Base-by-base conservation (phyloP, 805 yeast species). In the Metschnikowia henanensis region DNA sequence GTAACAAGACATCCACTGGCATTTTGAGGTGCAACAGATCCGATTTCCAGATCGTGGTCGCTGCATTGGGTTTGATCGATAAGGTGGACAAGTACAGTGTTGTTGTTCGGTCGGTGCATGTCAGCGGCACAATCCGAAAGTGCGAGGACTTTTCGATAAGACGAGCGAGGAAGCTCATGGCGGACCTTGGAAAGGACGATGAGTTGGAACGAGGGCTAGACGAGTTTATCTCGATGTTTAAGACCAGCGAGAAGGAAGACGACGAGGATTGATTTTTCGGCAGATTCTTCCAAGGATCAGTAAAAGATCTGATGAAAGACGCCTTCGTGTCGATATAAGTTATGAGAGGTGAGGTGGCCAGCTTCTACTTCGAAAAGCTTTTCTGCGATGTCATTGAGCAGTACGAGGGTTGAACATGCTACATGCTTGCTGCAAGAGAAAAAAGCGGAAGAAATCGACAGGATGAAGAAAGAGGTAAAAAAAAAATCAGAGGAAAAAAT, bases 81-180 rank as follows among this genome's bases (percentile, higher is more conserved):
- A 65, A 66, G 22, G 55, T 89, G 2, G 81, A 73, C 15, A 80
- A 75, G 18, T 57, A 58, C 23, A 64, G 66, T 6, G 76, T 81
- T 4, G 73, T 84, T 9, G 61, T 90, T 13, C 72, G 82, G 42
- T 83, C 87, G 22, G 65, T 77, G 4, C 85, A 84, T 45, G 80
- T 87, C 0, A 83, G 95, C 57, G 98, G 97, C 0, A 89, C 97
- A 0, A 90, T 91, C 25, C 83, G 82, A 59, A 88, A 87, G 58
- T 79, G 95, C 51, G 95, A 91, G 59, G 76, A 81, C 51, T 77
- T 72, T 45, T 84, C 90, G 0, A 80, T 87, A 10, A 49, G 50
- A 22, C 61, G 73, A 43, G 70, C 79, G 57, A 69, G 73, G 39
- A 63, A 68, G 33, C 49, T 64, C 34, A 65, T 76, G 57, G 50